Evolutionary conservation across 2,329 filamentous ascomycete genomes (phyloP), one percentile per base, ranked within the genome.

Genomic region (Ophiocordyceps robertsii): DNA sequence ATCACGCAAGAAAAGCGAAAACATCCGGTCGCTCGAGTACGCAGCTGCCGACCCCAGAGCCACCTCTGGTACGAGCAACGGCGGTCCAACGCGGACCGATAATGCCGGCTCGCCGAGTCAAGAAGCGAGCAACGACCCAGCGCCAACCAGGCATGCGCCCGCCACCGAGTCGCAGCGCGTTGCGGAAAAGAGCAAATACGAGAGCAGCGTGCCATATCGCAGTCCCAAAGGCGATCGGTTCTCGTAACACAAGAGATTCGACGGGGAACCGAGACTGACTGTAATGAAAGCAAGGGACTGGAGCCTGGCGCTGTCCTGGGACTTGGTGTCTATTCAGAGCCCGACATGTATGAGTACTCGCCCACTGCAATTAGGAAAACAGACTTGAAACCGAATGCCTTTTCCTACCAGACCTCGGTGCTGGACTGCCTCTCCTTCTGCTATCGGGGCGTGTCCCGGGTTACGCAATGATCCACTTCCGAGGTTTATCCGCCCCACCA

Each of bases 221-320:
- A 83, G 82, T 63, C 76, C 71, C 47, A 93, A 87, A 60, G 92
- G 92, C 4, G 89, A 96, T 66, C 74, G 92, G 30, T 93, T 98
- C 56, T 75, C 84, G 35, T 76, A 21, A 13, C 40, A 19, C 10
- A 7, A 10, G 17, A 11, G 24, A 27, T 27, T 6, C 24, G 24
- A 27, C 24, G 3, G 24, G 24, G 24, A 24, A 24, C 24, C 24
- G n/a, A 24, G 7, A 24, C 24, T 24, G 24, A 7, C 24, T 24
- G 24, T 24, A 24, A 7, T n/a, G 7, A 24, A 24, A 24, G 3
- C 24, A 6, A 6, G 24, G 3, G 3, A 27, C 7, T 27, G 6
- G 24, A 27, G 9, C 24, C 9, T 7, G 24, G 9, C 24, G 9
- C 24, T 27, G 9, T 6, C 3, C 24, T 27, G 24, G 24, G 24